Evolutionary conservation across 192 early-diverging fungal genomes (phyloP), one percentile per base, ranked within the genome.

Genomic region (Coemansia sp.): DNA sequence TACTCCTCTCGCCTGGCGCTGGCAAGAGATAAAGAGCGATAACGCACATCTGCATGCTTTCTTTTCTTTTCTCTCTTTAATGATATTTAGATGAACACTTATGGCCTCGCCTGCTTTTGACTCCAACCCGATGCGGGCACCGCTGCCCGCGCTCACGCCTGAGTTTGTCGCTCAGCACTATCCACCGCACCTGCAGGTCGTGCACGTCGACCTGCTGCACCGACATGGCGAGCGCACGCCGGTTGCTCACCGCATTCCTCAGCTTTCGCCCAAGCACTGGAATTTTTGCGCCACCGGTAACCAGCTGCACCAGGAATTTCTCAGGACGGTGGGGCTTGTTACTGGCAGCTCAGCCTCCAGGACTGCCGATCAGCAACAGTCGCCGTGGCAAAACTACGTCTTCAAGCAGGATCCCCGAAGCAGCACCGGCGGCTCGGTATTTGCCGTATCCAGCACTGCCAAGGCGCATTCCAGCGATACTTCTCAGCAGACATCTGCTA

Each of bases 221-320:
- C 65, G 83, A 2, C 75, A 81, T 16, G 79, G 75, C 48, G 68
- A 80, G 54, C 57, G 80, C 31, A 70, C 78, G 37, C 73, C 82
- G 5, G 35, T 43, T 20, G 43, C 33, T 5, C 59, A 65, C 47
- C 39, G 15, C 14, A 46, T 72, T 16, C 47, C 57, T 23, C 50
- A 33, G 16, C 36, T 65, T 15, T 55, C 58, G 30, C 70, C 69
- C 14, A 50, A 42, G 52, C 10, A 65, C 61, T 79, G 76, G 76
- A 68, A 79, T 59, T 64, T 72, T 56, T 79, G 76, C 43, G 55
- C 39, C n/a, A 11, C 36, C 0, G 57, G 65, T 21, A 68, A 65
- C 58, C 55, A 3, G 21, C 48, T 72, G 14, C 61, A 72, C 49
- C 50, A 47, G 38, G 76, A 66, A 28, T 72, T 79, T 44, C 38